Evolutionary conservation across 1,284 basidiomycete genomes (phyloP), one percentile per base, ranked within the genome.

Genomic region (Trichosporon sp.): DNA sequence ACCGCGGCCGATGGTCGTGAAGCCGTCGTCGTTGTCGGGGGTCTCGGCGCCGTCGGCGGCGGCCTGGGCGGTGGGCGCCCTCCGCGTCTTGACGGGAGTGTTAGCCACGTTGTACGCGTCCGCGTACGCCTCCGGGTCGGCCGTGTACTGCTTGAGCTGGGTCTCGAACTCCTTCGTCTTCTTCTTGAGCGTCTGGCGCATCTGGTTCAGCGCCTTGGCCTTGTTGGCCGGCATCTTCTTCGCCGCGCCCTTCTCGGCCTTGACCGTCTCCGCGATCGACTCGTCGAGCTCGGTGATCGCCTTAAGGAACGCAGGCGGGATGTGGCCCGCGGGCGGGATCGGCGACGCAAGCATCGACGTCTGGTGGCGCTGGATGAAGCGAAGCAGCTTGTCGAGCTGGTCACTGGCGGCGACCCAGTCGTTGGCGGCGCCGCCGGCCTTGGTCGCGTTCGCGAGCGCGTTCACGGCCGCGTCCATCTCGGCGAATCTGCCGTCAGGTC

Each of bases 181-280:
- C 85, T 96, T 98, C 84, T 92, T 95, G 72, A 98, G 87, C 82
- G 96, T 98, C 85, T 98, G 95, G 85, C 95, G 98, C 89, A 98
- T 93, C 29, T 91, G 91, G 75, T 95, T 98, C 77, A 98, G 87
- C 1, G 95, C 95, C 80, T 93, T 95, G 63, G 94, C 92, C 80
- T 96, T 96, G 73, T 88, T 91, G 1, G 94, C 92, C 76, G 96
- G 96, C 91, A 97, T 94, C 86, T 98, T 99, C 86, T 98, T 98
- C 84, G 91, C 90, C 2, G 92, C 83, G 73, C 74, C 89, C 88
- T 96, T 96, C 83, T 95, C 94, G 79, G 91, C 91, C 27, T 90
- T 87, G 60, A 93, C 84, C 3, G 93, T 90, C 44, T 84, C 85
- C 75, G 88, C 91, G 76, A 98, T 85, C 56, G 90, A 89, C 56